Base-by-base conservation (phyloP, 140 eudicot species). In the Anethum foeniculum region DNA sequence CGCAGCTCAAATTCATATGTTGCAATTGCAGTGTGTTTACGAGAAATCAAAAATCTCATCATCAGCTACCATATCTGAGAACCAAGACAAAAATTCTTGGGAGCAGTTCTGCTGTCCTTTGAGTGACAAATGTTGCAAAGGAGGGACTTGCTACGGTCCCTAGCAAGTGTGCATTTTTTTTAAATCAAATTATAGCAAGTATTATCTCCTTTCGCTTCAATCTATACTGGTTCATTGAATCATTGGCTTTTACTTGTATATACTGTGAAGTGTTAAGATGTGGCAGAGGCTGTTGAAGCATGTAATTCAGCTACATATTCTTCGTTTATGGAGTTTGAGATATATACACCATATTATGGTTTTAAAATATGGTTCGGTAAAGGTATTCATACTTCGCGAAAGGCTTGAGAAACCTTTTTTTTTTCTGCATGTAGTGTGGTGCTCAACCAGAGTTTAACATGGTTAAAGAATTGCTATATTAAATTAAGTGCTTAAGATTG, bases 81-180 rank as follows among this genome's bases (percentile, higher is more conserved):
- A 88, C 30, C 85, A 86, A 85, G 85, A 78, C 78, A 81, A 65
- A 12, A 83, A n/a, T 64, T 81, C 95, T 67, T 93, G 97, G 98
- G 93, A 93, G 71, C 84, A 87, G 21, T 93, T 93, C 77, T 91
- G 94, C 76, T 14, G 98, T 93, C 34, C 87, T 93, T 74, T 97
- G 98, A 65, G 97, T 89, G 72, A 91, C 98, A 51, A 84, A 76
- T 80, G 47, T 74, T 79, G 76, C 86, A 7, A 86, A 86, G 7
- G 97, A 91, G 79, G 88, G 84, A 49, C 78, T 64, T 81, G 88
- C 82, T 85, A 39, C 81, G 43, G 90, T 77, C 86, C 89, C 65
- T 92, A 92, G 82, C 86, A 79, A 77, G 8, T n/a, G 3, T 28
- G 47, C 72, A 58, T 23, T 5, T 19, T 38, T 54, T 77, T n/a